Evolutionary conservation across 805 yeast species (phyloP).

Genomic region (Metschnikowia amazonensis): DNA sequence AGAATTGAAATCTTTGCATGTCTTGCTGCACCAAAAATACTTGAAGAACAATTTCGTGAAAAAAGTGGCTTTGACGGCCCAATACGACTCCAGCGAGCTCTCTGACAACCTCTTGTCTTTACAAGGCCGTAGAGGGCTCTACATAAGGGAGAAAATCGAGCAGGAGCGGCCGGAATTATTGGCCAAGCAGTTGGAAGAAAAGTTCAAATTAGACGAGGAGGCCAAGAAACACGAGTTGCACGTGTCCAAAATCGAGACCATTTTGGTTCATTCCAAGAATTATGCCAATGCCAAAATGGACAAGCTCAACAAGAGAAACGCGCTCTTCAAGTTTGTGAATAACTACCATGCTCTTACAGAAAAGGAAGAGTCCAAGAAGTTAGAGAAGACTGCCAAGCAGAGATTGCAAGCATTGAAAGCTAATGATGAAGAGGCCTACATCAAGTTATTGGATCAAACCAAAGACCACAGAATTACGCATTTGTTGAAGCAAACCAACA

Average conservation of each 20-base stretch:
- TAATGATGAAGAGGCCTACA: constrained; percentile 84
- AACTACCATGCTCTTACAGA: constrained; percentile 57
- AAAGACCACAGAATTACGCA: constrained; percentile 86
- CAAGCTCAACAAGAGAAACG: constrained; percentile 25
- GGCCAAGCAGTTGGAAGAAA: constrained; percentile 72
- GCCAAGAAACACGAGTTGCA: constrained; percentile 50
- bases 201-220: constrained; percentile 55
- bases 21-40: constrained; percentile 67
- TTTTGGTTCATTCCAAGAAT: constrained; percentile 25
- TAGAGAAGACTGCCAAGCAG: constrained; percentile 80
- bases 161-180: constrained; percentile 72
- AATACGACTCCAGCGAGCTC: constrained; percentile 49
- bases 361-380: constrained; percentile 69
- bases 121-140: constrained; percentile 67
- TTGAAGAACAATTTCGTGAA: constrained; percentile 58
- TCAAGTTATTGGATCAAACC: constrained; percentile 78
- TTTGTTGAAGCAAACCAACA: constrained; percentile 73
- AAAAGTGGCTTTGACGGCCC: constrained; percentile 52
- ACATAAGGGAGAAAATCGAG: constrained; percentile 63
- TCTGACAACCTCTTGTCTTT: constrained; percentile 52
- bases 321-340: constrained; percentile 34
- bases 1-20: constrained; percentile 64
- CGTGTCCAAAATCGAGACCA: constrained; percentile 41
- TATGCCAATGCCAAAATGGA: constrained; percentile 20
- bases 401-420: constrained; percentile 84